Evolutionary conservation across 805 yeast species (phyloP), one percentile per base, ranked within the genome.

Genomic region (Candida fluviatilis): DNA sequence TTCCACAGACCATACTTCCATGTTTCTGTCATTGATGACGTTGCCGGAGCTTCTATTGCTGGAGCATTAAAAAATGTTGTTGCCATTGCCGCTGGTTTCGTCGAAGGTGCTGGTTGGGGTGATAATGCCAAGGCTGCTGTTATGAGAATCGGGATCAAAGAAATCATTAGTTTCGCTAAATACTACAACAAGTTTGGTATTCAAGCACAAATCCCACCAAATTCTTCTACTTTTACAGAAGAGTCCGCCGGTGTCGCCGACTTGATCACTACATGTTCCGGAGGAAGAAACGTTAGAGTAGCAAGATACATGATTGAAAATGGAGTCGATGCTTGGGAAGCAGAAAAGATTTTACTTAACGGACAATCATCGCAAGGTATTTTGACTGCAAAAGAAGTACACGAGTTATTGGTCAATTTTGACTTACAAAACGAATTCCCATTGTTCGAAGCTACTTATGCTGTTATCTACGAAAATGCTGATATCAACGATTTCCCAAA

Each of bases 1-100:
- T 91, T 93, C 85, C 98, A 93, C 74, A 82, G 98, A 71, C 91
- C 95, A 24, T 93, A 93, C 73, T 93, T 93, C 87, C 98, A 93
- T 65, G 99, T 93, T 28, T 76, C 86, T 56, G 95, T 91, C 42
- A 77, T 88, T 42, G 81, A 81, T 43, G 99, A 93, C 62, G 95
- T 91, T 40, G 95, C 95, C 17, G 99, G 99, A 60, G 93, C 89
- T 41, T 87, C 96, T 2, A 78, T 93, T 44, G 95, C 96, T 31
- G 99, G 99, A 59, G 99, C 99, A 8, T 76, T 93, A 64, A 93
- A 93, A 71, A 93, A 93, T 66, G 86, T 93, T 37, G 91, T 91
- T 46, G 99, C 99, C 26, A 71, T 89, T 57, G 95, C 96, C 47
- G 96, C 95, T 45, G 99, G 99, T 40, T 86, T 93, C 58, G 98